Evolutionary conservation across 805 yeast genomes (phyloP).

Genomic region (Wickerhamomyces ciferrii): DNA sequence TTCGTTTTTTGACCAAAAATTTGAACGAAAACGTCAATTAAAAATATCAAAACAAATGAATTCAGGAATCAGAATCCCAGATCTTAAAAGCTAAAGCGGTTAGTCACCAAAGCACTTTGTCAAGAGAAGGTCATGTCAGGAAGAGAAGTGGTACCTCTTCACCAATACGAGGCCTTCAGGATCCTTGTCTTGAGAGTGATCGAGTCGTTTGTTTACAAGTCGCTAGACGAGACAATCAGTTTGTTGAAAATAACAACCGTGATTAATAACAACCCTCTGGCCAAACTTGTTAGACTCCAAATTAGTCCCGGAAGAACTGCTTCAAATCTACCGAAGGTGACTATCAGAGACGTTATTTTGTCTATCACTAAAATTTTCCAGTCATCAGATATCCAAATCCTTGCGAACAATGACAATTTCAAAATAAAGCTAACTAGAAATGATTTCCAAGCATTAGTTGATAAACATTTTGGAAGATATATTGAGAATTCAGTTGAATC

Average conservation of each 20-base stretch:
- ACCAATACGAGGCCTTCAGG: conserved; percentile 13
- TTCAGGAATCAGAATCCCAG: too few species aligned
- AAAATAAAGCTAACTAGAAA: conserved; percentile 13
- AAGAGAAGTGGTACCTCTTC: neutral
- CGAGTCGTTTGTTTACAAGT: conserved; percentile 18
- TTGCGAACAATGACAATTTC: conserved; percentile 18
- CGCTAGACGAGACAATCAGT: conserved; percentile 17
- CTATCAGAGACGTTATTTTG: conserved; percentile 18
- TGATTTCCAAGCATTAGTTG: conserved; percentile 14
- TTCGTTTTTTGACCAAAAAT: too few species aligned
- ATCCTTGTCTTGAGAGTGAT: conserved; percentile 20
- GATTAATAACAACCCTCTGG: conserved; percentile 15
- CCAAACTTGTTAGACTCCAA: conserved; percentile 7
- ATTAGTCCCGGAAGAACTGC: conserved; percentile 3
- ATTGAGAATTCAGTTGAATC: conserved; percentile 2
- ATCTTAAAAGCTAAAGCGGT: neutral
- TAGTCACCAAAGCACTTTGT: neutral
- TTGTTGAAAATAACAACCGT: conserved; percentile 16
- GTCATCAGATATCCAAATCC: conserved; percentile 16
- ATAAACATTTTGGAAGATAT: conserved; percentile 6
- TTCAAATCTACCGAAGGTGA: conserved; percentile 3
- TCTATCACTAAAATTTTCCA: conserved; percentile 19
- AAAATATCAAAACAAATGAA: neutral
- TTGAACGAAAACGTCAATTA: neutral
- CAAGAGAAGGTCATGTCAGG: neutral